Conservation (phyloP, 202 grass and related monocot species). For the Saccharum hybrid region DNA sequence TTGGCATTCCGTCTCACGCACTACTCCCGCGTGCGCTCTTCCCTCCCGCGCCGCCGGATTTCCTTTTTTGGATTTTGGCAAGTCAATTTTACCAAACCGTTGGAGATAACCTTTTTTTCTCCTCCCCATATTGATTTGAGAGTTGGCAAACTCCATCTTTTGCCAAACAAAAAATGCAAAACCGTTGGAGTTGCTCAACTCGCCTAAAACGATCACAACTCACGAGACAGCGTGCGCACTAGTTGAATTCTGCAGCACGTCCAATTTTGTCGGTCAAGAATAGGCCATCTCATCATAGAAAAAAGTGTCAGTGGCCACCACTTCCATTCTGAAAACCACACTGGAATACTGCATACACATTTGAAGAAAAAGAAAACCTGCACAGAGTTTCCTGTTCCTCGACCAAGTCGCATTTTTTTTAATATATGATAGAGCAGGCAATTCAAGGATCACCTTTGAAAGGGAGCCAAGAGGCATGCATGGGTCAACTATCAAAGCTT, state of each 20-base stretch:
- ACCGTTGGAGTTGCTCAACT: no score
- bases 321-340: neutral
- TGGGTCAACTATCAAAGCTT: neutral
- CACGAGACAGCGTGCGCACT: neutral
- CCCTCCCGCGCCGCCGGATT: no score
- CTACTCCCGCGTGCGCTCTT: no score
- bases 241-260: neutral
- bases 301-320: neutral
- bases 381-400: neutral
- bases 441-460: neutral
- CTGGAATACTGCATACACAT: no score
- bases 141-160: no score
- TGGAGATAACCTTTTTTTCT: no score
- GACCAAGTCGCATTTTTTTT: neutral
- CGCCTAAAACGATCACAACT: neutral
- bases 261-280: conserved; percentile 9
- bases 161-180: no score
- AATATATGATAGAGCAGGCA: neutral
- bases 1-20: no score
- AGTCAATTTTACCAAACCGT: no score
- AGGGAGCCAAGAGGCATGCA: neutral
- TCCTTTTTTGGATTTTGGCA: no score
- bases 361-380: neutral
- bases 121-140: no score
- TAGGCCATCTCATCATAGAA: neutral